Evolutionary conservation across 306 rosid genomes (phyloP).

Genomic region (Medicago truncatula): DNA sequence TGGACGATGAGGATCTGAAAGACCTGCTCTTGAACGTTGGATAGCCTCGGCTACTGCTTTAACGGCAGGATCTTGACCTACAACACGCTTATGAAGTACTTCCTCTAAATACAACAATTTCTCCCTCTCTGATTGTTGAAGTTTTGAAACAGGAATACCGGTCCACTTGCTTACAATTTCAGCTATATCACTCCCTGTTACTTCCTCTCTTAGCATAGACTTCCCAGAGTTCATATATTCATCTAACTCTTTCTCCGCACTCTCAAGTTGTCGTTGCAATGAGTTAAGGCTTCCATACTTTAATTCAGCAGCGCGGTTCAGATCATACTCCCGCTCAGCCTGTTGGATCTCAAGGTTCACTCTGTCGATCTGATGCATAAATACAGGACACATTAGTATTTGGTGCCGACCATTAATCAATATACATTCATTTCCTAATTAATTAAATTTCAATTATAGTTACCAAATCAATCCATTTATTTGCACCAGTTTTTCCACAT

Average conservation of each 20-base stretch:
- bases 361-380: conserved; percentile 75
- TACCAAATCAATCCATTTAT: conserved; percentile 13
- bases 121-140: conserved; percentile 92
- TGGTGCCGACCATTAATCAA: conserved; percentile 2
- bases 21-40: conserved; percentile 97
- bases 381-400: conserved; percentile 31
- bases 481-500: not conserved
- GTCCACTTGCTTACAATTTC: conserved; percentile 99
- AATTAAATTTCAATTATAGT: conserved; percentile 12
- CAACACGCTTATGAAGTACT: conserved; percentile 90
- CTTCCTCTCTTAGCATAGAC: conserved; percentile 98
- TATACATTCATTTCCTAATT: not conserved
- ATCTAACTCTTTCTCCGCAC: conserved; percentile 82
- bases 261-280: conserved; percentile 78
- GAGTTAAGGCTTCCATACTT: conserved; percentile 94
- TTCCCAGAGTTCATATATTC: conserved; percentile 90
- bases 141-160: conserved; percentile 95
- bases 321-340: conserved; percentile 97
- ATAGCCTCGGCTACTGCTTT: conserved; percentile 92
- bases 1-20: conserved; percentile 94
- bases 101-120: conserved; percentile 89
- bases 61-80: conserved; percentile 98
- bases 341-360: conserved; percentile 97
- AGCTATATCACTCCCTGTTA: conserved; percentile 83
- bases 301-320: conserved; percentile 92